phyloP scores from a whole-genome alignment of 176 grass and related monocot genomes.

The Raddia guianensis region DNA sequence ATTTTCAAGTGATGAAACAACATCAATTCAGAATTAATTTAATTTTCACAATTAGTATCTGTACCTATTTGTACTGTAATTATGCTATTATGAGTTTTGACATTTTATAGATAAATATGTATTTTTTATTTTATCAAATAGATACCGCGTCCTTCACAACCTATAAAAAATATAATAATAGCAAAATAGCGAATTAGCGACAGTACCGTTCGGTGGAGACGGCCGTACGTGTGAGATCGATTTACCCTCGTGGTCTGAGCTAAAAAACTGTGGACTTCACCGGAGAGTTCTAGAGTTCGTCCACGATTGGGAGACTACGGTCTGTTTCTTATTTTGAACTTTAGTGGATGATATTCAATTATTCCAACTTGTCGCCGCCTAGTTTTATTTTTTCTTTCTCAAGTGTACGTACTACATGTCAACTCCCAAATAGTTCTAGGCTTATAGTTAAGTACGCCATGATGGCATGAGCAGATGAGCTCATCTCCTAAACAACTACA shows the following conservation, averaged over 20 bases:
- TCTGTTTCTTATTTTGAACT: neutral
- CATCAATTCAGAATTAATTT: no score
- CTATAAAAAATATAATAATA: no score
- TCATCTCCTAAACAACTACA: slow-evolving; percentile 15
- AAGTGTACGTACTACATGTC: neutral
- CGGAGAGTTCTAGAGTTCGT: no score
- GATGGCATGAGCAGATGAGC: neutral
- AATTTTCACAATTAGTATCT: no score
- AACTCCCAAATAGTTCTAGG: neutral
- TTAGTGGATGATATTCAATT: neutral
- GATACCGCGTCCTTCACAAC: no score
- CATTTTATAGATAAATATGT: no score
- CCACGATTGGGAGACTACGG: neutral
- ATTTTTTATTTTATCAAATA: no score
- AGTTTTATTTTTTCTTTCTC: neutral
- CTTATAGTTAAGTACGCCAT: neutral
- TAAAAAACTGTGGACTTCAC: neutral
- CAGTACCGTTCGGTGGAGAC: no score
- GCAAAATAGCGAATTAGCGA: no score
- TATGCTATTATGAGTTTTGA: no score
- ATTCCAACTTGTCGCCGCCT: neutral
- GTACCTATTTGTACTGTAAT: no score
- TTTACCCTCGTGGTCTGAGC: neutral
- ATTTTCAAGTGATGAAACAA: no score
- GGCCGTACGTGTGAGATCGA: neutral